Evolutionary conservation across 108 stramenopile genomes (phyloP), one percentile per base, ranked within the genome.

Genomic region (Aurantiochytrium sp.): DNA sequence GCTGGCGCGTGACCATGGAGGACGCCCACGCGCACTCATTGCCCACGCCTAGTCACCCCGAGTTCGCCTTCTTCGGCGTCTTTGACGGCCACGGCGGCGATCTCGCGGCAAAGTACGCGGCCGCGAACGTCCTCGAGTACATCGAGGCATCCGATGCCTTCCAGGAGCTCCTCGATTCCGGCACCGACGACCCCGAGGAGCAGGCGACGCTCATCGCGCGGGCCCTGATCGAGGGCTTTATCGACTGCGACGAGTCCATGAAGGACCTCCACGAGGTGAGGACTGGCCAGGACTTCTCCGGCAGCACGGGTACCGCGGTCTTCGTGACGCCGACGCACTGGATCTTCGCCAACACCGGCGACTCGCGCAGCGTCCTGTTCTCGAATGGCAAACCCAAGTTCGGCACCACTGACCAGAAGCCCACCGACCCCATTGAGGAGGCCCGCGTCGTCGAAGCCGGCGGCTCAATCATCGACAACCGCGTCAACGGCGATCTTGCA

Each of bases 301-400:
- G 98, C 8, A 96, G 96, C n/a, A 97, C 98, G 17, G 97, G 96
- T 3, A 89, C 94, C 19, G 89, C 94, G 34, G 96, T 95, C 8
- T 52, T 98, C 68, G 68, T 97, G 3, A 96, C 97, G 12, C 97
- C 97, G 8, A 90, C 91, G n/a, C 94, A 92, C 81, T 90, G 98
- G 36, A 89, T 98, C 53, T 97, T 96, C 88, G 97, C 97, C 90
- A 99, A 99, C 89, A 95, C 96, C 12, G 98, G 98, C 45, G 98
- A 99, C 91, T 96, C 96, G 36, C 93, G 98, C 37, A 90, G 95
- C 52, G 91, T 97, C 55, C 89, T 91, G 30, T 55, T 89, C 52
- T 37, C 69, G n/a, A 53, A 34, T 10, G 69, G 68, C 6, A 86
- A 37, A 10, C 88, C 52, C 36, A 55, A 69, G 36, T 92, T 95